Conservation (phyloP, 129 eudicot genomes). For the Saposhnikovia divaricata region DNA sequence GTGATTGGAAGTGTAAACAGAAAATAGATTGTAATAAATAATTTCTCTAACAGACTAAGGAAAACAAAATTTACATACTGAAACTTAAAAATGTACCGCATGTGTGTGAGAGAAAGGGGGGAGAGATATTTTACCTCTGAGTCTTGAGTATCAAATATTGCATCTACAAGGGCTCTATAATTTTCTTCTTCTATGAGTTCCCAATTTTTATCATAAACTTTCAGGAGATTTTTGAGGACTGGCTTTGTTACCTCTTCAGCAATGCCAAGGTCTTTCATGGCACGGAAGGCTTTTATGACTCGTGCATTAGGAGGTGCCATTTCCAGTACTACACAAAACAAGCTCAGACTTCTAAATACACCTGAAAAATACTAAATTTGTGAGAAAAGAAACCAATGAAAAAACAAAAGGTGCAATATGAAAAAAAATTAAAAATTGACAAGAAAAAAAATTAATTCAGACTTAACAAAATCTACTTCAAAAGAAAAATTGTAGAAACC, state of each 20-base stretch:
- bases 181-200: slow-evolving; percentile 81
- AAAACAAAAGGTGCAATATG: not conserved
- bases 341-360: not conserved
- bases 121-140: slow-evolving; percentile 23
- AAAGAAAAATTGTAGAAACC: not conserved
- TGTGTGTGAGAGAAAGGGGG: not conserved
- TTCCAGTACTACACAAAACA: slow-evolving; percentile 16
- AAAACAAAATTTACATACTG: not conserved
- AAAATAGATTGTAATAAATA: not conserved
- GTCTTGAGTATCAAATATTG: slow-evolving; percentile 72
- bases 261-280: slow-evolving; percentile 71
- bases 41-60: not conserved
- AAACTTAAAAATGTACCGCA: not conserved
- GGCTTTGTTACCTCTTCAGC: slow-evolving; percentile 77
- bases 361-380: not conserved
- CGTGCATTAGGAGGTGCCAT: slow-evolving; percentile 52
- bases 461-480: not conserved
- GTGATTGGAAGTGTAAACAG: slow-evolving; percentile 7
- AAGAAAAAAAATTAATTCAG: too few species aligned
- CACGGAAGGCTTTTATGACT: slow-evolving; percentile 64
- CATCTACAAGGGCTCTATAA: slow-evolving; percentile 88
- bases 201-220: slow-evolving; percentile 83
- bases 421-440: not conserved
- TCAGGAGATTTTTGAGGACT: slow-evolving; percentile 60
- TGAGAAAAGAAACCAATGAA: slow-evolving; percentile 2